Evolutionary conservation across 305 asterid species (phyloP), one percentile per base, ranked within the genome.

Genomic region (Fraxinus sp.): DNA sequence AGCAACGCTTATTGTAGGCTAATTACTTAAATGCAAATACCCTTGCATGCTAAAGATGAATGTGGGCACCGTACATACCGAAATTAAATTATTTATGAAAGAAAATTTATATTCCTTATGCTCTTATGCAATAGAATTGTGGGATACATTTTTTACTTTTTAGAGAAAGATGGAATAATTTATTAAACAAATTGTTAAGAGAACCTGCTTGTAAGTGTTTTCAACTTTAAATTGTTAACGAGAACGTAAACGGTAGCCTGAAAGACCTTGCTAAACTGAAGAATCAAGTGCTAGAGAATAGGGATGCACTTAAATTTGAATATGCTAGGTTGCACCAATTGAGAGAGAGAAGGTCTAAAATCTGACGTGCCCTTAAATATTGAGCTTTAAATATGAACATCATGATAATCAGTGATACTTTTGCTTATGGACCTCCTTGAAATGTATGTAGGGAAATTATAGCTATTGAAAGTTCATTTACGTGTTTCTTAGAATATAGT

Each of bases 1-100:
- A 92, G 97, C 72, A 26, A 76, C 76, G 78, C 66, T 74, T 77
- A 66, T 55, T 30, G 41, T 79, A 46, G 70, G 24, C 20, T 72
- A n/a, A 33, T 72, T 33, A 75, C 78, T 82, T 36, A 14, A 41
- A 41, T 11, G 16, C 49, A 22, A 46, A 80, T 59, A 32, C 55
- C 36, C 20, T 76, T 75, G 71, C 57, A 37, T 30, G 10, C 26
- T 72, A 72, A 52, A 81, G 76, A 78, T 79, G 49, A 76, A 41
- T 22, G 49, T 55, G 41, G 37, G 28, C 57, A 44, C 64, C 0
- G 32, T 32, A 3, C 26, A 5, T 71, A 4, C 41, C 0, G 24
- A 71, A 71, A 71, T 32, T 71, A 16, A 71, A 71, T 71, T 30
- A 70, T 70, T 71, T 71, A 11, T 32, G 24, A 71, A 71, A 16